A percentile compares a stretch with the other conserved stretches of the same genome.
Conservation (phyloP, 306 rosid species). For the Cucurbita moschata region DNA sequence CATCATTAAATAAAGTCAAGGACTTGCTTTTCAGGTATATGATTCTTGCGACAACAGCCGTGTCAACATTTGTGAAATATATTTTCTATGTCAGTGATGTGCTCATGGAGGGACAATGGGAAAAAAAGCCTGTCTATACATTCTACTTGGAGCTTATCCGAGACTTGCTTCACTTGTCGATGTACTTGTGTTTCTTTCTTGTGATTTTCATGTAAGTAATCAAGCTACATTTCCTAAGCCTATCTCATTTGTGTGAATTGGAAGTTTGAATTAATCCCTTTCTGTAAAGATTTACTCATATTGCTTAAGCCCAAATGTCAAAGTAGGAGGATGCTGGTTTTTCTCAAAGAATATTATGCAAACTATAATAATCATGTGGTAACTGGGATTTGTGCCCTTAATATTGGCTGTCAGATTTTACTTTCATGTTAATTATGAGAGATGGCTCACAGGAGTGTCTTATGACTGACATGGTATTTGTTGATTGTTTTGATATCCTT, state of each 20-base stretch:
- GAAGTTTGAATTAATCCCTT: neutral
- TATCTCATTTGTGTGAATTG: neutral
- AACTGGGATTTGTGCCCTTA: neutral
- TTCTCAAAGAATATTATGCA: neutral
- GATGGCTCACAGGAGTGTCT: neutral
- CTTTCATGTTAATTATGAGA: neutral
- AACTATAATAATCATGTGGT: neutral
- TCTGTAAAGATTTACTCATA: neutral
- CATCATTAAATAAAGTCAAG: neutral
- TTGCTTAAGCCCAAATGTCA: neutral
- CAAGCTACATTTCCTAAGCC: neutral
- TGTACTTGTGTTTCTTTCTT: slow-evolving; percentile 91
- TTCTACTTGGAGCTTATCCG: slow-evolving; percentile 89
- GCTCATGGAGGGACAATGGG: slow-evolving; percentile 99
- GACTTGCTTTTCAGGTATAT: slow-evolving; percentile 65
- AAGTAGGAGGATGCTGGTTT: neutral
- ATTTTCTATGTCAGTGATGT: slow-evolving; percentile 81
- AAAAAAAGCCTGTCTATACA: slow-evolving; percentile 86
- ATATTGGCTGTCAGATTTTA: neutral
- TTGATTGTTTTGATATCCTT: neutral
- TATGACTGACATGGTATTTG: neutral
- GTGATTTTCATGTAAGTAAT: slow-evolving; percentile 86
- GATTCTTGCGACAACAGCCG: slow-evolving; percentile 91
- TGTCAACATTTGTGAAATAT: slow-evolving; percentile 77
- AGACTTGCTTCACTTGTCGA: slow-evolving; percentile 91